Evolutionary conservation across 352 stramenopile genomes (phyloP), one percentile per base, ranked within the genome.

Genomic region (Phytopythium sindhum): DNA sequence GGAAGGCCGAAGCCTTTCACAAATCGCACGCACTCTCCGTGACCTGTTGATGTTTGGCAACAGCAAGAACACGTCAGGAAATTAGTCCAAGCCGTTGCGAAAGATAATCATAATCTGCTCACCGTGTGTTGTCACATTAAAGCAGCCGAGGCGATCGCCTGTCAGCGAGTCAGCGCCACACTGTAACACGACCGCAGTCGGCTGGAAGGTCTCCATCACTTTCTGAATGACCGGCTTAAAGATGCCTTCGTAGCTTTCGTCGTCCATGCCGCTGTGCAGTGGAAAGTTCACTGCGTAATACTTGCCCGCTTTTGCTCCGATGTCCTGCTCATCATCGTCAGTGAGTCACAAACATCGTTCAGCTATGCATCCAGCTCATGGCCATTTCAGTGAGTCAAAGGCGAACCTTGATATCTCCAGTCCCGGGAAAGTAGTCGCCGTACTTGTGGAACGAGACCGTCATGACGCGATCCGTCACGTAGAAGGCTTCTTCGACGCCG

Each of bases 401-500:
- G 19, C 62, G 14, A 42, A 84, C 76, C 68, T 90, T 89, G 61
- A 91, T 83, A 28, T 98, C 92, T 21, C 97, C 97, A 8, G 97
- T 99, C 33, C 97, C 97, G 1, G 97, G 97, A 75, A 99, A 99
- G 77, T 99, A 99, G 39, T 99, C 96, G 39, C 97, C 97, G 68
- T 98, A 99, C 62, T 99, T 99, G 84, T 99, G 97, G 69, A 99
- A 98, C 33, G 89, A 98, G 29, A 98, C 90, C 2, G 97, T 99
- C 97, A 99, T 99, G 61, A 99, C 97, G n/a, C 97, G 83, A 75
- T 99, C 95, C 5, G 97, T 99, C 26, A 89, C 78, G 81, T 97
- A 92, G 96, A 99, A 74, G 70, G 97, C 88, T 98, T 98, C 88
- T 95, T 98, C 80, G 14, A 99, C 97, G 23, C 97, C 97, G 74